A percentile compares a stretch with the other conserved stretches of the same genome.
Conservation (phyloP, 345 rosid genomes). For the Eucalyptus regnans region DNA sequence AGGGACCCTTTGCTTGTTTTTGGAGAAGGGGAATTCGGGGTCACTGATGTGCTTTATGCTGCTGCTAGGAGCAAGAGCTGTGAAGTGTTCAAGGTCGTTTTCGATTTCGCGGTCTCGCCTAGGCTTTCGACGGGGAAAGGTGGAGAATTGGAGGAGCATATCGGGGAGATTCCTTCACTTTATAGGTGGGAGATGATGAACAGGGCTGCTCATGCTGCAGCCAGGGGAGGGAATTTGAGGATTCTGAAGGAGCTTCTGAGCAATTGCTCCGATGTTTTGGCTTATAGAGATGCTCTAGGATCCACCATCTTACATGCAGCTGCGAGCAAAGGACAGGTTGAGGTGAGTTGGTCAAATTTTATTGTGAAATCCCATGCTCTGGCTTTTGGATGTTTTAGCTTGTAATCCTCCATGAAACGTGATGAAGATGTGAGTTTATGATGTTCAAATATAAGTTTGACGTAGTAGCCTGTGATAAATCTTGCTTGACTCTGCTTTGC, state of each 20-base stretch:
- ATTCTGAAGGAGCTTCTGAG: constrained; percentile 53
- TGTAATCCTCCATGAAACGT: not conserved
- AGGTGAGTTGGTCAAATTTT: constrained; percentile 22
- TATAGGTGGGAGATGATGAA: constrained; percentile 75
- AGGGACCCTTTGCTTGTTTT: constrained; percentile 75
- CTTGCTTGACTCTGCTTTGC: not conserved
- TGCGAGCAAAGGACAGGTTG: constrained; percentile 86
- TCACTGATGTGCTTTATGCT: constrained; percentile 78
- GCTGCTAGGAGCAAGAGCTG: constrained; percentile 73
- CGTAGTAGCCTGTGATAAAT: not conserved
- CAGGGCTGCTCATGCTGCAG: constrained; percentile 86
- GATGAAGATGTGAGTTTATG: not conserved
- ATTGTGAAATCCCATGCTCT: too few species aligned
- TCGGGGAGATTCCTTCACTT: constrained; percentile 49
- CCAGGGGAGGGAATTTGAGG: constrained; percentile 76
- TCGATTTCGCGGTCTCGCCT: constrained; percentile 59
- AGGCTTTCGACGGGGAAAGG: constrained; percentile 44
- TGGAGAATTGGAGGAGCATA: constrained; percentile 46
- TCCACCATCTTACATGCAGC: constrained; percentile 89
- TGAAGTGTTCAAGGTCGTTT: constrained; percentile 56
- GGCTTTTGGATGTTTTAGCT: not conserved
- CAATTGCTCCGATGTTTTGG: constrained; percentile 44
- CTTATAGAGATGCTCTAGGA: constrained; percentile 66
- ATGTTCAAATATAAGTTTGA: not conserved
- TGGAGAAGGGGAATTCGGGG: constrained; percentile 97